Evolutionary conservation across 164 flowering plant species (phyloP).

Genomic region (Dillenia suffruticosa): DNA sequence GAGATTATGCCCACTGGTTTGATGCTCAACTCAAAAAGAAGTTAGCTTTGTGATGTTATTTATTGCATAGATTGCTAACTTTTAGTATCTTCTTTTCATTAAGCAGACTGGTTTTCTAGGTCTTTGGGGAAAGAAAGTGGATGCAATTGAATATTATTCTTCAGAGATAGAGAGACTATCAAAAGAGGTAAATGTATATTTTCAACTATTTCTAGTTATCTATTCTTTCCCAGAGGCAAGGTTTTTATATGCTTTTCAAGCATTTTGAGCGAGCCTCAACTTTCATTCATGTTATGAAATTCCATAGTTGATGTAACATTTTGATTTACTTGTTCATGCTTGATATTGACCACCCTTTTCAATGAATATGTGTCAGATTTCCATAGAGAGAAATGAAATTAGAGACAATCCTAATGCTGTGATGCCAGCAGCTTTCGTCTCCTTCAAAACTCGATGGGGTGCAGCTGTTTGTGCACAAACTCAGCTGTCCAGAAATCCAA

Average conservation of each 20-base stretch:
- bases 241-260: no score
- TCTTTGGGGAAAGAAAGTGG: slow-evolving; percentile 59
- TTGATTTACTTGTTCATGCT: background rate
- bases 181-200: slow-evolving; percentile 40
- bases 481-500: slow-evolving; percentile 82
- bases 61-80: background rate
- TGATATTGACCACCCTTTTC: background rate
- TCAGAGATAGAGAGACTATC: slow-evolving; percentile 45
- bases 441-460: slow-evolving; percentile 82
- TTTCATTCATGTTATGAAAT: no score
- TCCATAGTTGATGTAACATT: no score
- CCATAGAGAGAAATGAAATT: slow-evolving; percentile 42
- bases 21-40: no score
- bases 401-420: slow-evolving; percentile 42
- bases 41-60: background rate
- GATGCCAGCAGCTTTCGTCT: slow-evolving; percentile 94
- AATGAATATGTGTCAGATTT: slow-evolving; percentile 33
- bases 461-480: slow-evolving; percentile 98
- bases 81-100: slow-evolving; percentile 3
- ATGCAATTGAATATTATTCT: slow-evolving; percentile 64
- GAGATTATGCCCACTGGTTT: background rate
- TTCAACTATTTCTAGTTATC: no score
- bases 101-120: slow-evolving; percentile 78
- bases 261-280: no score
- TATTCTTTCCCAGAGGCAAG: no score